A percentile compares a stretch with the other conserved stretches of the same genome.
These are phyloP conservation scores for Diplodia mutila DNA, from an alignment of 2,329 filamentous ascomycete genomes.

Conservation along the genomic window DNA sequence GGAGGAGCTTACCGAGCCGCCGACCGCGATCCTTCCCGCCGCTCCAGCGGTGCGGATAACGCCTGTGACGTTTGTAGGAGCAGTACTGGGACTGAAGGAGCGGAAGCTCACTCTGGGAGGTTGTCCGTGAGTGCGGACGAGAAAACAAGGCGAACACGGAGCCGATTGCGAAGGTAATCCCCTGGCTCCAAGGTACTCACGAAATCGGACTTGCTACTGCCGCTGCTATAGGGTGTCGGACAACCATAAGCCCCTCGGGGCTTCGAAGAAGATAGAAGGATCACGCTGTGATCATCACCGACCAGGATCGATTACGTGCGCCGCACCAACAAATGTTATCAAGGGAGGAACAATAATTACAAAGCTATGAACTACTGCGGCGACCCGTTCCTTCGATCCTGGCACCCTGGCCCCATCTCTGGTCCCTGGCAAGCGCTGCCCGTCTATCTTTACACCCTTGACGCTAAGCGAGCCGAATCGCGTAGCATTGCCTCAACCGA, in stretches of 20 bases:
- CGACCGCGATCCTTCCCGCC: slow-evolving; percentile 1
- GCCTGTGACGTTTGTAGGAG: background rate
- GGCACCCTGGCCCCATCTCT: background rate
- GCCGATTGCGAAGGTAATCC: background rate
- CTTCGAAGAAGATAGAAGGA: background rate
- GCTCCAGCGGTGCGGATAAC: background rate
- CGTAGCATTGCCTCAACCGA: background rate
- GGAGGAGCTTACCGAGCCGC: background rate
- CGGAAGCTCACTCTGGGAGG: background rate
- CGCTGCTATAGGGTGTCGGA: background rate
- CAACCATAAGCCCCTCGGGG: too few species aligned
- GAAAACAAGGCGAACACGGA: background rate
- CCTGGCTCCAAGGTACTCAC: background rate
- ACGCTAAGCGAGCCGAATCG: background rate
- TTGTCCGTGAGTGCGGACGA: background rate
- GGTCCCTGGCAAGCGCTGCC: background rate
- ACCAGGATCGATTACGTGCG: background rate
- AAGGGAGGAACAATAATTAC: background rate
- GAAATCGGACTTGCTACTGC: background rate
- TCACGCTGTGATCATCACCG: background rate
- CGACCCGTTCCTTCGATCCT: background rate
- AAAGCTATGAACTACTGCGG: background rate
- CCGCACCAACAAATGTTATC: background rate
- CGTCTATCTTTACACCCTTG: background rate
- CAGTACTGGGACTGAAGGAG: background rate